phyloP scores from a whole-genome alignment of 2,329 filamentous ascomycete genomes.

The Aspergillus viridinutans region DNA sequence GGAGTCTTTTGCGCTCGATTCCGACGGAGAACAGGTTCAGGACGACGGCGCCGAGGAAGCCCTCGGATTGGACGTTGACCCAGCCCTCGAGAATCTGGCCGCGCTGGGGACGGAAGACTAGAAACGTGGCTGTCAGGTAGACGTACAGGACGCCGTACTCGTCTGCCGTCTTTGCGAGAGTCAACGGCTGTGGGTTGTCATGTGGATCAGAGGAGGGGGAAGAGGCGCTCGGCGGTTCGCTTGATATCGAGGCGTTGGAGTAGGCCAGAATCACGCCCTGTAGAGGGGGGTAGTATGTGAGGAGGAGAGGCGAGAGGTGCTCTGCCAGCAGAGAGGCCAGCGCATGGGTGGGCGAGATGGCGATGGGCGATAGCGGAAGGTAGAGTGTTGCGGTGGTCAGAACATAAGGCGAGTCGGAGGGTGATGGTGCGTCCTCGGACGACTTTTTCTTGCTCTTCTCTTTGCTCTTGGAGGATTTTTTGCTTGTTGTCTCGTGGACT shows the following conservation, averaged over 20 bases:
- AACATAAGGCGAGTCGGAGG: constrained; percentile 64
- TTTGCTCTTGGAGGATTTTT: constrained; percentile 31
- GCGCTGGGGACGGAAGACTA: constrained; percentile 72
- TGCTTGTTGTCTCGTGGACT: constrained; percentile 26
- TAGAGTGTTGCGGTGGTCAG: constrained; percentile 74
- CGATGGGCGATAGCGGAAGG: constrained; percentile 56
- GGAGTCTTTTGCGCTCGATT: constrained; percentile 72
- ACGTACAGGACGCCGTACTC: constrained; percentile 84
- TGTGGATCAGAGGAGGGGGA: constrained; percentile 22
- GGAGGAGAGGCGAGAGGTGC: constrained; percentile 59
- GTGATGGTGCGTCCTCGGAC: constrained; percentile 21
- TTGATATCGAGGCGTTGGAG: constrained; percentile 41
- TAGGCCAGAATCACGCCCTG: constrained; percentile 56
- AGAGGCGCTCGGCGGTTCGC: constrained; percentile 37
- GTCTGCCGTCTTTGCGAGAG: constrained; percentile 51
- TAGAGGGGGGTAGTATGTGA: constrained; percentile 59
- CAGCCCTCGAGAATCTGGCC: constrained; percentile 73
- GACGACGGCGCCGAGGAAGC: constrained; percentile 82
- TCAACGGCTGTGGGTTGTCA: constrained; percentile 36
- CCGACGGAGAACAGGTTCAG: constrained; percentile 90
- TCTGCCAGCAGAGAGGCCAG: constrained; percentile 57
- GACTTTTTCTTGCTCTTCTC: constrained; percentile 35
- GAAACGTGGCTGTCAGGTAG: constrained; percentile 83
- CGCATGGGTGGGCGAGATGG: constrained; percentile 49
- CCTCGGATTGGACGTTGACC: constrained; percentile 82